phyloP scores from a whole-genome alignment of 2,329 filamentous ascomycete genomes.

The Arthroderma sp. region DNA sequence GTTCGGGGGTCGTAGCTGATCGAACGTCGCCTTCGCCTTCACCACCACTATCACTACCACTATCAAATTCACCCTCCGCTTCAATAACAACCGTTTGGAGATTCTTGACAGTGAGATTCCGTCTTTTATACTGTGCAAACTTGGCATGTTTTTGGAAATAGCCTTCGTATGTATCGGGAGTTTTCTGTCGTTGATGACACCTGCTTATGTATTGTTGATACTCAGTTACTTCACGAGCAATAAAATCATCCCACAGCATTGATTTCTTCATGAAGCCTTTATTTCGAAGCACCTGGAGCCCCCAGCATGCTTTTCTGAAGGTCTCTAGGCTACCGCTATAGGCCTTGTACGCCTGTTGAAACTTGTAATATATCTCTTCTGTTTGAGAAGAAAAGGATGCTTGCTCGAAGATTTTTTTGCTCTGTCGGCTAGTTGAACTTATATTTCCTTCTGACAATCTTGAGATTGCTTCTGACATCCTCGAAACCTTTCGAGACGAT shows the following conservation, averaged over 20 bases:
- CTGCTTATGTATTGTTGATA: slow-evolving; percentile 27
- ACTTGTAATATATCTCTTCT: slow-evolving; percentile 25
- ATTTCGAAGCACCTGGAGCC: slow-evolving; percentile 24
- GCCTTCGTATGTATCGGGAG: slow-evolving; percentile 26
- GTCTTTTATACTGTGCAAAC: slow-evolving; percentile 26
- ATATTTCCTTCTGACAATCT: neutral
- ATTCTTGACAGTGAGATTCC: slow-evolving; percentile 25
- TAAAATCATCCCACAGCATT: slow-evolving; percentile 37
- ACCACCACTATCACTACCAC: neutral
- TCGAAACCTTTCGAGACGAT: neutral
- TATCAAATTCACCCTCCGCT: neutral
- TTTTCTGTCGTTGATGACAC: slow-evolving; percentile 18
- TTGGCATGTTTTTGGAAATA: slow-evolving; percentile 29
- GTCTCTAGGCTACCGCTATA: slow-evolving; percentile 30
- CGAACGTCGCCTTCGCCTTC: neutral
- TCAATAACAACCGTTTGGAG: slow-evolving; percentile 24
- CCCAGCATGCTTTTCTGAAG: slow-evolving; percentile 30
- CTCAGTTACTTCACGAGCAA: slow-evolving; percentile 29
- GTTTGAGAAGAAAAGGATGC: neutral
- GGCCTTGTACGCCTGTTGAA: slow-evolving; percentile 28
- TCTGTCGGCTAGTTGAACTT: neutral
- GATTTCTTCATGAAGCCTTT: slow-evolving; percentile 24
- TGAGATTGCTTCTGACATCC: neutral
- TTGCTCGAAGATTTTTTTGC: neutral
- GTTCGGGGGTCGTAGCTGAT: neutral